phyloP scores from a whole-genome alignment of 805 yeast genomes.

The Saturnispora gosingensis region DNA sequence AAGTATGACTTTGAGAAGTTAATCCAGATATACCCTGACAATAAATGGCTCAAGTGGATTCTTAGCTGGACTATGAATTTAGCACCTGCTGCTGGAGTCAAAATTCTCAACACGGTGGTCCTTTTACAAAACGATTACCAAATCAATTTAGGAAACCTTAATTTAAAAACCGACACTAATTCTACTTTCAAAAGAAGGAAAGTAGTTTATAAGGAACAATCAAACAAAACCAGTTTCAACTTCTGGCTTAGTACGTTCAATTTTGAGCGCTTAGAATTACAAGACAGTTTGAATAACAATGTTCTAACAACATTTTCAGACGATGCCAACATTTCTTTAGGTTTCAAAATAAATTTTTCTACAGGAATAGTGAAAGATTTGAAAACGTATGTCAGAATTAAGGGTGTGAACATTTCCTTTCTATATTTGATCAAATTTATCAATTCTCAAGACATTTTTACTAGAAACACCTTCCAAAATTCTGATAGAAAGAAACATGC shows the following conservation, averaged over 20 bases:
- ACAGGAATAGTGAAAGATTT: constrained; percentile 15
- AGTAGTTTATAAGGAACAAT: not conserved
- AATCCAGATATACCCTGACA: constrained; percentile 15
- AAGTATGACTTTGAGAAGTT: constrained; percentile 15
- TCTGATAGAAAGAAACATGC: not conserved
- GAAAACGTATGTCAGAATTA: constrained; percentile 10
- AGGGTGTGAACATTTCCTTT: constrained; percentile 14
- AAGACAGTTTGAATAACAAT: not conserved
- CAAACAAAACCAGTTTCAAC: not conserved
- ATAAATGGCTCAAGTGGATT: constrained; percentile 9
- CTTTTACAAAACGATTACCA: constrained; percentile 1
- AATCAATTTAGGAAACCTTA: not conserved
- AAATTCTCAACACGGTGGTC: constrained; percentile 12
- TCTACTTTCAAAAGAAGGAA: constrained; percentile 1
- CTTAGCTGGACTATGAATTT: constrained; percentile 11
- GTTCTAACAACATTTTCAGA: constrained; percentile 9
- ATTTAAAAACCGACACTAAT: constrained; percentile 8
- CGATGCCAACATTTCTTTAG: constrained; percentile 5
- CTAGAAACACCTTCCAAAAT: not conserved
- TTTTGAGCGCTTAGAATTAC: constrained; percentile 3
- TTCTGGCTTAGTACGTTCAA: constrained; percentile 8
- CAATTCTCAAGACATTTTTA: not conserved
- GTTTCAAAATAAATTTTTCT: constrained; percentile 13
- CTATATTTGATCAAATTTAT: constrained; percentile 11
- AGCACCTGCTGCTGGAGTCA: constrained; percentile 19